Base-by-base conservation (phyloP, 805 yeast species). In the Zygosaccharomyces pseudorouxii region DNA sequence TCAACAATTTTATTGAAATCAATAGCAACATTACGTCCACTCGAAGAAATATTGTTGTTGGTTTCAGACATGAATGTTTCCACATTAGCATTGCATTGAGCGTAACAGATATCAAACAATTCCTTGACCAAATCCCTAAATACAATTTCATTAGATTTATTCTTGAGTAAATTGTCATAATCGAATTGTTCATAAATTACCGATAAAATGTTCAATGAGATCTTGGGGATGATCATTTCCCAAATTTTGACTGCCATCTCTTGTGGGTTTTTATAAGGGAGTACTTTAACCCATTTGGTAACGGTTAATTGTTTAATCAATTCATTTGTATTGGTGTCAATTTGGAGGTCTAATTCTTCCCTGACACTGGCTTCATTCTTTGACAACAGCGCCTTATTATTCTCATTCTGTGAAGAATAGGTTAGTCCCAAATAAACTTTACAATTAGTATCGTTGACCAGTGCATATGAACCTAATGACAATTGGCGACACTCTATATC, bases 181-280 rank as follows among this genome's bases (percentile, higher is more conserved):
- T 64, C 64, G 38, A 60, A 58, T 48, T 63, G 60, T 47, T 64
- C 69, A 48, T 59, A 64, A 8, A 65, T 62, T 10, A 66, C 62
- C 3, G 66, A 59, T 8, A 66, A 51, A n/a, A 64, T 55, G 42
- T 66, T 62, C 22, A 66, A 54, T 1, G 66, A 60, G 8, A 66
- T 56, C 40, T 59, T 62, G 14, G 67, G 67, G 12, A 64, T 62
- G 18, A 64, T 47, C 22, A 47, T 41, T 38, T 59, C 59, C 70
- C 70, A 66, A 8, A 64, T 42, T 48, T 50, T 57, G 5, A 57
- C 36, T 4, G 68, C 59, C 62, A 64, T 59, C 22, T 56, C 51
- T 30, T 42, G 51, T 25, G 57, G 29, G 22, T 49, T 45, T 18
- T 33, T 38, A 9, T 49, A 30, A 23, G 43, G 42, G 6, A 49